A percentile compares a stretch with the other conserved stretches of the same genome.
These are phyloP conservation scores for Eimeria praecox DNA, from an alignment of 169 alveolate genomes.

Conservation along the genomic window DNA sequence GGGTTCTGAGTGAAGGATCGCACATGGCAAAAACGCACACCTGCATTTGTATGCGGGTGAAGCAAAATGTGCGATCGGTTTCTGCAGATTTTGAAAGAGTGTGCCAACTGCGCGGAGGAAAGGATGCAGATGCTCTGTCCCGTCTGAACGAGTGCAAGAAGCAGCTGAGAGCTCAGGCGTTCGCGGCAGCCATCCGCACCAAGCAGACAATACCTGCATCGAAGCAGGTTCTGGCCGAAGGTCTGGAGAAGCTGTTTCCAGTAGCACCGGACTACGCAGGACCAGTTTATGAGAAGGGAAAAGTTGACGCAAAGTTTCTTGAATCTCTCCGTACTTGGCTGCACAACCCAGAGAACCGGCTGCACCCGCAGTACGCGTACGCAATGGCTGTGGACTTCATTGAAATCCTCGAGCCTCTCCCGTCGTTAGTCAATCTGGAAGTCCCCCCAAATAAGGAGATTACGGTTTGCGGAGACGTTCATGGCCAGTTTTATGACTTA, in stretches of 20 bases:
- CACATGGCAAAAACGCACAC: not conserved
- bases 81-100: slow-evolving; percentile 74
- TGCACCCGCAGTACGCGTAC: slow-evolving; percentile 96
- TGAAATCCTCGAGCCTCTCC: slow-evolving; percentile 91
- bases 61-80: not conserved
- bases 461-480: slow-evolving; percentile 99
- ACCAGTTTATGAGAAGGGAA: slow-evolving; percentile 64
- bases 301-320: slow-evolving; percentile 48
- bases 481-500: slow-evolving; percentile 99
- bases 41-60: not conserved
- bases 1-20: not conserved
- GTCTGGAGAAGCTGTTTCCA: slow-evolving; percentile 73
- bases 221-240: slow-evolving; percentile 71
- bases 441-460: slow-evolving; percentile 95
- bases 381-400: slow-evolving; percentile 94
- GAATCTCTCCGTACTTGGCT: slow-evolving; percentile 86
- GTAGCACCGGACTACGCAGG: slow-evolving; percentile 62
- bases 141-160: slow-evolving; percentile 89
- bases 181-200: slow-evolving; percentile 90
- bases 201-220: slow-evolving; percentile 82
- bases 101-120: slow-evolving; percentile 51
- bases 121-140: slow-evolving; percentile 90
- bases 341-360: slow-evolving; percentile 95
- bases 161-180: slow-evolving; percentile 88
- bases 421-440: slow-evolving; percentile 93